Conservation (phyloP, 2,329 filamentous ascomycete genomes). For the Aspergillus texensis region DNA sequence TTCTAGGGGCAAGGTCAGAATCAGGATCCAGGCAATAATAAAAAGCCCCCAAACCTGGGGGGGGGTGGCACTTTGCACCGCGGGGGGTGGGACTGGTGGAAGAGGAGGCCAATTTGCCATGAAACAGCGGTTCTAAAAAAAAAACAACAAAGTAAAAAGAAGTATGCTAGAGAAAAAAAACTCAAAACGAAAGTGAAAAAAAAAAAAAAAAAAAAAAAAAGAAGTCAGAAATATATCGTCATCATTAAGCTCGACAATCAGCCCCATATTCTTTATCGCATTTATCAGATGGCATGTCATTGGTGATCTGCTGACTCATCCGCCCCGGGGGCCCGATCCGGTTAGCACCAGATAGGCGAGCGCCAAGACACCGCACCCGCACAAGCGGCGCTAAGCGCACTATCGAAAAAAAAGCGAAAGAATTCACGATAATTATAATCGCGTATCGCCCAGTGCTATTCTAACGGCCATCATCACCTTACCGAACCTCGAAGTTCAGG, state of each 20-base stretch:
- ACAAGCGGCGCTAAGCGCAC: conserved; percentile 24
- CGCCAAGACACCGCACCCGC: conserved; percentile 37
- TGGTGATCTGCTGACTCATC: conserved; percentile 12
- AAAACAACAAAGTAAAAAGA: too few relatives aligned
- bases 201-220: neutral
- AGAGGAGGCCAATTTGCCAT: too few relatives aligned
- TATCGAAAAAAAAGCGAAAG: conserved; percentile 15
- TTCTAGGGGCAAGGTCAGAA: too few relatives aligned
- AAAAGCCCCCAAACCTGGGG: too few relatives aligned
- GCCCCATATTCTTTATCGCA: neutral
- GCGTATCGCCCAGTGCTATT: conserved; percentile 21
- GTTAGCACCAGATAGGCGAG: conserved; percentile 46
- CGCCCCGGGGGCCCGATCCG: conserved; percentile 22
- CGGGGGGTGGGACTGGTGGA: too few relatives aligned
- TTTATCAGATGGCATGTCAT: conserved; percentile 5
- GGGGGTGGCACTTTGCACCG: too few relatives aligned
- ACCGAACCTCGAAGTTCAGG: conserved; percentile 76
- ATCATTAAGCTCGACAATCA: neutral
- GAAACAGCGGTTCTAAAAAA: too few relatives aligned
- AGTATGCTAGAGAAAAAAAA: too few relatives aligned
- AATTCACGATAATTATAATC: conserved; percentile 20
- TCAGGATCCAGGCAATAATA: too few relatives aligned
- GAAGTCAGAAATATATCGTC: neutral
- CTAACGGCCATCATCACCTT: conserved; percentile 69
- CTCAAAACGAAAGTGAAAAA: too few relatives aligned